Evolutionary conservation across 208 protist species (phyloP).

Genomic region (Trypanosoma conorhini): DNA sequence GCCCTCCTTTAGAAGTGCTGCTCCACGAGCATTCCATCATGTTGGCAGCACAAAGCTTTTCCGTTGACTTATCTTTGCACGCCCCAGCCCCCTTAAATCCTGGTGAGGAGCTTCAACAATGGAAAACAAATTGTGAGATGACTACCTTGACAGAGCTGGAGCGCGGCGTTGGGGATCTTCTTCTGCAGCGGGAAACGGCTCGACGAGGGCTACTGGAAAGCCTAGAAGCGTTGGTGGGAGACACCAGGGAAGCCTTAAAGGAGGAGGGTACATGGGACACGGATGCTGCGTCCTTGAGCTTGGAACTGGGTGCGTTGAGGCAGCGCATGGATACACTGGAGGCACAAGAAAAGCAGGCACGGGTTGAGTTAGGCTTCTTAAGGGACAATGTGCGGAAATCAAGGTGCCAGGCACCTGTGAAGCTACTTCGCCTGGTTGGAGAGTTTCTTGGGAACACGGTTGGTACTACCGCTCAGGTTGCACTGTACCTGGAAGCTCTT

Average conservation of each 20-base stretch:
- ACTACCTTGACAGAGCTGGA: slow-evolving; percentile 16
- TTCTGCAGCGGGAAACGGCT: slow-evolving; percentile 35
- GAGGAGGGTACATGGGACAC: background rate
- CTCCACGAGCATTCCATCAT: slow-evolving; percentile 34
- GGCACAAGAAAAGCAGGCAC: background rate
- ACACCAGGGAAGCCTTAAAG: background rate
- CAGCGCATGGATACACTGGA: slow-evolving; percentile 7
- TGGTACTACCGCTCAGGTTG: background rate
- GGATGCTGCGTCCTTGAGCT: background rate
- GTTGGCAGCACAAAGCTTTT: slow-evolving; percentile 27
- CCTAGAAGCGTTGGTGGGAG: slow-evolving; percentile 9
- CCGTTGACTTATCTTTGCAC: slow-evolving; percentile 36
- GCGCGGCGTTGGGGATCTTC: slow-evolving; percentile 16
- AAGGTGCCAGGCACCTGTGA: slow-evolving; percentile 2
- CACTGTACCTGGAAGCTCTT: slow-evolving; percentile 14
- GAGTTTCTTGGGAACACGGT: slow-evolving; percentile 1
- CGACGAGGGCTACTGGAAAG: slow-evolving; percentile 12
- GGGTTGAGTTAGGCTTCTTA: background rate
- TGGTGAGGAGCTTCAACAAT: background rate
- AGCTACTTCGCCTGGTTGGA: slow-evolving; percentile 5
- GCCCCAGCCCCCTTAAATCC: slow-evolving; percentile 10
- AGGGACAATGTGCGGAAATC: background rate
- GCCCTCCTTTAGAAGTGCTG: slow-evolving; percentile 33
- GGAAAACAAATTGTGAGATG: background rate
- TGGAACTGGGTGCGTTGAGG: background rate